Base-by-base conservation (phyloP, 2,329 filamentous ascomycete genomes). In the Venturia pyrina region DNA sequence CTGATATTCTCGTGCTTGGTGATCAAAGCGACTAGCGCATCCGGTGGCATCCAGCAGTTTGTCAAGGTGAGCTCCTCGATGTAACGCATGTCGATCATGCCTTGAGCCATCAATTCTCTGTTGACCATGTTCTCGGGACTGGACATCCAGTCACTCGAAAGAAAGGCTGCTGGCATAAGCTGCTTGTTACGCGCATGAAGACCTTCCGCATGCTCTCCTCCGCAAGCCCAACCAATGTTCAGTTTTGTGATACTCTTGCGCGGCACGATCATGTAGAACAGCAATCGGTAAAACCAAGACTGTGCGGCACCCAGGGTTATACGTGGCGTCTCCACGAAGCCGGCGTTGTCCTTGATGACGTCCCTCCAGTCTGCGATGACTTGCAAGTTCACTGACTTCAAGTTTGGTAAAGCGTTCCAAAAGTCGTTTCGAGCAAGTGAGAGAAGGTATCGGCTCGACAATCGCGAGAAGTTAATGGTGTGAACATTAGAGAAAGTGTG, bases 41-140 rank as follows among this genome's bases (percentile, higher is more conserved):
- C 77, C 0, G 88, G 87, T 2, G 82, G 82, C 15, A 85, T 77
- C 87, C 87, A 90, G 75, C 87, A 89, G 70, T 90, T 90, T 69
- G 84, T 84, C 10, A 90, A 76, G 0, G 82, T 86, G 2, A 91
- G 73, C 62, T 85, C 78, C 67, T 84, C 78, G 32, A 90, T 73
- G 69, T 83, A 74, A 3, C 83, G 83, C 57, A 91, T 79, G 0
- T 73, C 72, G n/a, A 87, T 72, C 6, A 86, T 66, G 37, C 75
- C 72, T 19, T 68, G 65, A 17, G 48, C 57, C 21, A 66, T 41
- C 24, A 69, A 62, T 6, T 68, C 63, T 50, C 67, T 66, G 19
- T 68, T 63, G 19, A 68, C 50, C 43, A 64, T 43, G 28, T 32
- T 53, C 15, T 56, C 60, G 6, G 37, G 68, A 21, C 70, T 64